phyloP scores from a whole-genome alignment of 352 stramenopile genomes.

The Phytophthora foliorum region DNA sequence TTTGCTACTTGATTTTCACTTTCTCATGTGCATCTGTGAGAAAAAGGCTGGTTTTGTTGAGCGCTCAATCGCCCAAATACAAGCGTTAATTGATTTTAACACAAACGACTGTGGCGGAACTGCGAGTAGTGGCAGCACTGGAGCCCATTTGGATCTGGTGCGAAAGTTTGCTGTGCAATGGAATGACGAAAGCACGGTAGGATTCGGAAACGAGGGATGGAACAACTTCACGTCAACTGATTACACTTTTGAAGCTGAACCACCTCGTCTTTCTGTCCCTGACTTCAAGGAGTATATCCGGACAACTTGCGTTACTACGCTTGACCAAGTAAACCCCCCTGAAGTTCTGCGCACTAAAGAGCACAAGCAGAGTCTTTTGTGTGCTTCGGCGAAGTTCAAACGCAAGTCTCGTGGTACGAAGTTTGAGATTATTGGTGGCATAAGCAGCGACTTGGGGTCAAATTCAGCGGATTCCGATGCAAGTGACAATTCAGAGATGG shows the following conservation, averaged over 20 bases:
- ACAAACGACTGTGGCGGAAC: conserved; percentile 15
- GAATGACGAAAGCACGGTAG: conserved; percentile 29
- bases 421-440: background rate
- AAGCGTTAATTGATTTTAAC: conserved; percentile 73
- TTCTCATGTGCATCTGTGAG: conserved; percentile 64
- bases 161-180: conserved; percentile 47
- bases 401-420: conserved; percentile 12
- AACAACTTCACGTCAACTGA: background rate
- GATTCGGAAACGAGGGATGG: conserved; percentile 38
- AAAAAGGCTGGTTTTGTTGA: conserved; percentile 65
- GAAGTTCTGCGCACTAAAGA: conserved; percentile 35
- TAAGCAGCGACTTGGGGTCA: background rate
- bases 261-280: conserved; percentile 10
- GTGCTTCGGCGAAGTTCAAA: conserved; percentile 34
- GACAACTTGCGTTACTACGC: conserved; percentile 11
- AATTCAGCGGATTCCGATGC: conserved; percentile 2
- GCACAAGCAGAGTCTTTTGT: conserved; percentile 56
- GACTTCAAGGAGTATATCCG: conserved; percentile 37
- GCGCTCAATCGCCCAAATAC: conserved; percentile 67
- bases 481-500: conserved; percentile 21
- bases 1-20: conserved; percentile 58
- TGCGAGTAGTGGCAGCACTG: background rate
- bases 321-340: conserved; percentile 47
- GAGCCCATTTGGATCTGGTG: conserved; percentile 34
- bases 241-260: conserved; percentile 8